phyloP scores from a whole-genome alignment of 2,329 filamentous ascomycete species.

The Didymella exigua region DNA sequence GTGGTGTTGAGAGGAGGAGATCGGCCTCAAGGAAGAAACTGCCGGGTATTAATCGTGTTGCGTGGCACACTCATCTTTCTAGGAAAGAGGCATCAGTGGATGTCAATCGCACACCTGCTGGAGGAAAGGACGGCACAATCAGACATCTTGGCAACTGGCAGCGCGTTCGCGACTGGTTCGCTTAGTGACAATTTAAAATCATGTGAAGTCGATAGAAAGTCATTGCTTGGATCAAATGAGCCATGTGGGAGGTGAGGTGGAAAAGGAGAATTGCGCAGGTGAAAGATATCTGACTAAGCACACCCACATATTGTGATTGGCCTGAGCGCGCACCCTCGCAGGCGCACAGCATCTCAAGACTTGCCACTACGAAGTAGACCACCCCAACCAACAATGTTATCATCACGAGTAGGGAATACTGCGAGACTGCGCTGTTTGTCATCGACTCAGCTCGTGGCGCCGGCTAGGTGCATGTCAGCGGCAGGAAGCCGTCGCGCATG shows the following conservation, averaged over 20 bases:
- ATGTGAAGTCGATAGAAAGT: background rate
- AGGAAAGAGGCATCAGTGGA: background rate
- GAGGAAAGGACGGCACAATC: background rate
- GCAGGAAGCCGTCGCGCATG: background rate
- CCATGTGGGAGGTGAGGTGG: background rate
- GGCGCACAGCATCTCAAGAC: background rate
- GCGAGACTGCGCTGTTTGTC: background rate
- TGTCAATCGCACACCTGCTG: background rate
- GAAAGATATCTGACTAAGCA: conserved; percentile 1
- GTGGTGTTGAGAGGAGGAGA: background rate
- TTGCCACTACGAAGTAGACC: background rate
- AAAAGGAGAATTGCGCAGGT: background rate
- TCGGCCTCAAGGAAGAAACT: background rate
- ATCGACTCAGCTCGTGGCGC: background rate
- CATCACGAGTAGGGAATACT: background rate
- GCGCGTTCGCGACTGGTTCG: background rate
- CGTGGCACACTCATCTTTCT: too few relatives aligned
- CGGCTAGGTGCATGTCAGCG: background rate
- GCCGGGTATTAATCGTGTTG: too few relatives aligned
- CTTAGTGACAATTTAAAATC: too few relatives aligned
- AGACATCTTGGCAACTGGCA: background rate
- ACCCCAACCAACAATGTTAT: conserved; percentile 7
- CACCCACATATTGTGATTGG: conserved; percentile 10
- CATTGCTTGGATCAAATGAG: background rate
- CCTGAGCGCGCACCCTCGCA: background rate